Evolutionary conservation across 2,329 filamentous ascomycete genomes (phyloP).

Genomic region (Periconia sp.): DNA sequence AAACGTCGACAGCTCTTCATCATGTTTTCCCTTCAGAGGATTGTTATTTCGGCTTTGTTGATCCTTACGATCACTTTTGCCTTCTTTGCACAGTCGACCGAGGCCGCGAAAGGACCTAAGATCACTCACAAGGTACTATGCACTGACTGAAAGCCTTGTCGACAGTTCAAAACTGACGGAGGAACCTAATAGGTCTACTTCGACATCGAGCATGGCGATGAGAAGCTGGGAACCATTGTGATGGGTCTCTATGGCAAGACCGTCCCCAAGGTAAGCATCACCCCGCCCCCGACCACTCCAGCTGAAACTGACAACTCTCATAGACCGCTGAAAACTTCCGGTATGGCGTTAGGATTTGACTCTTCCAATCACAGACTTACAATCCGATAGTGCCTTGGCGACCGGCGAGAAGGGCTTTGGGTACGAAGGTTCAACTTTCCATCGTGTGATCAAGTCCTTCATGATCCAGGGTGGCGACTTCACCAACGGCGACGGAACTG

Average conservation of each 20-base stretch:
- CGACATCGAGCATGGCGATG: constrained; percentile 78
- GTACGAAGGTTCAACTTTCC: constrained; percentile 82
- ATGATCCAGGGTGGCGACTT: constrained; percentile 94
- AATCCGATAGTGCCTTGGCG: constrained; percentile 71
- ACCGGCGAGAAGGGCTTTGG: constrained; percentile 88
- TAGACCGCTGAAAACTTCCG: constrained; percentile 71
- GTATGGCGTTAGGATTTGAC: constrained; percentile 31
- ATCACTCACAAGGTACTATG: constrained; percentile 82
- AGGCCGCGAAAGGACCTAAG: constrained; percentile 75
- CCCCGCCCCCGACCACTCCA: neutral
- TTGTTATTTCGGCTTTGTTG: constrained; percentile 75
- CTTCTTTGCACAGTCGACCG: constrained; percentile 42
- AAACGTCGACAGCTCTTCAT: constrained; percentile 41
- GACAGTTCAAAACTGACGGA: constrained; percentile 4
- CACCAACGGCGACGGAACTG: constrained; percentile 80
- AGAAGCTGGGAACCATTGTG: constrained; percentile 75
- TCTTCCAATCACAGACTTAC: constrained; percentile 14
- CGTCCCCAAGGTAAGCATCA: constrained; percentile 68
- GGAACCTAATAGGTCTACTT: constrained; percentile 70
- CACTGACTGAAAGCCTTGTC: too few species aligned
- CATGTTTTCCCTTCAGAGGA: constrained; percentile 77
- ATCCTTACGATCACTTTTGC: constrained; percentile 69
- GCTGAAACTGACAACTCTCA: constrained; percentile 16
- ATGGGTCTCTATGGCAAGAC: constrained; percentile 89
- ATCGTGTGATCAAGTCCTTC: constrained; percentile 88